A percentile compares a stretch with the other conserved stretches of the same genome.
Conservation (phyloP, 2,329 filamentous ascomycete species). For the Aspergillus sp. region DNA sequence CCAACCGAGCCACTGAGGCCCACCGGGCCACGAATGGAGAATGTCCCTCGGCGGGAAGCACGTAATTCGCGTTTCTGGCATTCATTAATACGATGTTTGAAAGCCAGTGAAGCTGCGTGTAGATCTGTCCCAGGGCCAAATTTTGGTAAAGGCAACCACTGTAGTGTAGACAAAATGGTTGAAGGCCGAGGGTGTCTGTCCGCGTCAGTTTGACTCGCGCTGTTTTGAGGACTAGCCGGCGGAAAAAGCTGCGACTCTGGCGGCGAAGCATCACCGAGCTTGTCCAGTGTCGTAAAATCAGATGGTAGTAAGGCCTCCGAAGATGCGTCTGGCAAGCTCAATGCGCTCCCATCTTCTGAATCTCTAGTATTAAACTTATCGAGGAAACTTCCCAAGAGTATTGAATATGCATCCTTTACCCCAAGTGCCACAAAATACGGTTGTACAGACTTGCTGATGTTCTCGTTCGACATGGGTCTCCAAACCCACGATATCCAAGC, state of each 20-base stretch:
- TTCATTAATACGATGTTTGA: constrained; percentile 30
- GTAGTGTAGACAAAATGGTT: constrained; percentile 31
- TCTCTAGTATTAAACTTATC: constrained; percentile 22
- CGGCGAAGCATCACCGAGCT: constrained; percentile 19
- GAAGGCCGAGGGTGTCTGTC: constrained; percentile 26
- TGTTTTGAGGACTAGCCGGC: constrained; percentile 15
- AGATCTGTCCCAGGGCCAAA: constrained; percentile 36
- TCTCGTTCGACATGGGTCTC: constrained; percentile 28
- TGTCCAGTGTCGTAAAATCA: constrained; percentile 16
- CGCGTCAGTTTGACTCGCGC: constrained; percentile 15
- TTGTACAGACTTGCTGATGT: constrained; percentile 28
- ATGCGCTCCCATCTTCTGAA: constrained; percentile 12
- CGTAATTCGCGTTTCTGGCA: constrained; percentile 20
- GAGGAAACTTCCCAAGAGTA: constrained; percentile 30
- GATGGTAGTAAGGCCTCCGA: constrained; percentile 13
- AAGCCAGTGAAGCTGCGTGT: constrained; percentile 32
- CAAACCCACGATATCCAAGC: constrained; percentile 28
- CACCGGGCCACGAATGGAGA: constrained; percentile 36
- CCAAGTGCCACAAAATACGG: constrained; percentile 35
- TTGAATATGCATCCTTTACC: constrained; percentile 33
- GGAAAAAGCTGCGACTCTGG: constrained; percentile 19
- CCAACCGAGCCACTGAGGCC: constrained; percentile 34
- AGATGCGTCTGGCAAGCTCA: constrained; percentile 16
- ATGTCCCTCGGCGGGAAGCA: constrained; percentile 32
- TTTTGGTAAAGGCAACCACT: constrained; percentile 34